Conservation (phyloP, 495 filamentous ascomycete genomes). For the Schizothecium vesticola region DNA sequence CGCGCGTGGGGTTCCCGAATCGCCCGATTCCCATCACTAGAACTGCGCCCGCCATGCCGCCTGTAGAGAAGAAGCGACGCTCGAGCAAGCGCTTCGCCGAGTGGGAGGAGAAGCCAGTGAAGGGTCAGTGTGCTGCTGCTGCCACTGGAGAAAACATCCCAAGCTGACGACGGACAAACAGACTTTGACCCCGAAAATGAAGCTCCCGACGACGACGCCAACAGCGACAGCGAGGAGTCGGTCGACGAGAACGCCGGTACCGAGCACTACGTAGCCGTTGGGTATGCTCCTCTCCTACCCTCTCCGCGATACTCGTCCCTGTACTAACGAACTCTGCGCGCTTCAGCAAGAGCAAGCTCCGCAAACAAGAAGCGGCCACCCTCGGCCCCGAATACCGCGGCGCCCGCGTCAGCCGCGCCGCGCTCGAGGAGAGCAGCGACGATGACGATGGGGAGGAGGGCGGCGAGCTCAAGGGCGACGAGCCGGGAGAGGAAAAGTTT, state of each 20-base stretch:
- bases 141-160: neutral
- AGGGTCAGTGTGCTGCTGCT: slow-evolving; percentile 25
- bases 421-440: slow-evolving; percentile 47
- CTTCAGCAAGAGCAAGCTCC: slow-evolving; percentile 73
- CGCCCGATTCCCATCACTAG: slow-evolving; percentile 9
- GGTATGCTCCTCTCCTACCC: slow-evolving; percentile 44
- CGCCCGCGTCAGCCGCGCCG: slow-evolving; percentile 67
- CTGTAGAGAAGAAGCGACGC: slow-evolving; percentile 24
- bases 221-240: slow-evolving; percentile 52
- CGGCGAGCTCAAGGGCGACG: slow-evolving; percentile 21
- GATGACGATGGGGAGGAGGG: slow-evolving; percentile 33
- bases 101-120: slow-evolving; percentile 35
- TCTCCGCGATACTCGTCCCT: neutral
- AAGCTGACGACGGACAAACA: slow-evolving; percentile 27
- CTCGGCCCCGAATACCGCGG: slow-evolving; percentile 83
- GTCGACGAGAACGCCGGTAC: slow-evolving; percentile 52
- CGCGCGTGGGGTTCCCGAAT: neutral
- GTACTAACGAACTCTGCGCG: neutral
- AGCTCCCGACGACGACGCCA: slow-evolving; percentile 42
- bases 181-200: slow-evolving; percentile 88
- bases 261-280: slow-evolving; percentile 81
- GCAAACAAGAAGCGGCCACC: slow-evolving; percentile 58
- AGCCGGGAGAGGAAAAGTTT: slow-evolving; percentile 36
- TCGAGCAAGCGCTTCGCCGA: slow-evolving; percentile 37
- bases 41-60: slow-evolving; percentile 27